Conservation (phyloP, 2,329 filamentous ascomycete species). For the Leptographium radiaticola region DNA sequence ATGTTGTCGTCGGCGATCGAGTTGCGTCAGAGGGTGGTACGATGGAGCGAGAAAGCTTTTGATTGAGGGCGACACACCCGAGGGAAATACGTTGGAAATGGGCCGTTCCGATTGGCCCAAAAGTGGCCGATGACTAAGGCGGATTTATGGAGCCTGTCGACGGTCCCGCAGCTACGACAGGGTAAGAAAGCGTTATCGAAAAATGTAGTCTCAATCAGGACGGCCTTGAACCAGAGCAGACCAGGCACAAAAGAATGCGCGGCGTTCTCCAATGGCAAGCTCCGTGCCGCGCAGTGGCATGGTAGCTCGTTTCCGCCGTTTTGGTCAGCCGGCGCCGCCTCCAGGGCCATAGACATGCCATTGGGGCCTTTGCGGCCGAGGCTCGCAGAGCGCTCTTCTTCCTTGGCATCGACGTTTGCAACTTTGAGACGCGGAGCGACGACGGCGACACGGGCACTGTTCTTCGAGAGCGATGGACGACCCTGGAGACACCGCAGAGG, state of each 20-base stretch:
- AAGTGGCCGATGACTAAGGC: conserved; percentile 5
- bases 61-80: conserved; percentile 6
- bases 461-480: no score
- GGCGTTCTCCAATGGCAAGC: neutral
- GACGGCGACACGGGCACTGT: no score
- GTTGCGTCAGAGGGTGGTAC: conserved; percentile 9
- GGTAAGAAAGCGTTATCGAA: neutral
- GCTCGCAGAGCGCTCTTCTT: conserved; percentile 2
- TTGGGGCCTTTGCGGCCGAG: conserved; percentile 6
- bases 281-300: conserved; percentile 1
- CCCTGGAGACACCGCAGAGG: no score
- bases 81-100: conserved; percentile 7
- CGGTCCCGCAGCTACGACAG: no score
- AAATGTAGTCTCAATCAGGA: neutral
- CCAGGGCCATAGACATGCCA: conserved; percentile 11
- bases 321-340: conserved; percentile 5
- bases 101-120: conserved; percentile 10
- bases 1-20: conserved; percentile 3
- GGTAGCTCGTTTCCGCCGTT: conserved; percentile 2
- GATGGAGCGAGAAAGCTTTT: conserved; percentile 11
- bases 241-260: neutral
- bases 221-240: neutral
- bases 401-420: neutral
- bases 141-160: neutral
- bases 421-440: neutral